Evolutionary conservation across 495 filamentous ascomycete species (phyloP).

Genomic region (Penicillium parvum): DNA sequence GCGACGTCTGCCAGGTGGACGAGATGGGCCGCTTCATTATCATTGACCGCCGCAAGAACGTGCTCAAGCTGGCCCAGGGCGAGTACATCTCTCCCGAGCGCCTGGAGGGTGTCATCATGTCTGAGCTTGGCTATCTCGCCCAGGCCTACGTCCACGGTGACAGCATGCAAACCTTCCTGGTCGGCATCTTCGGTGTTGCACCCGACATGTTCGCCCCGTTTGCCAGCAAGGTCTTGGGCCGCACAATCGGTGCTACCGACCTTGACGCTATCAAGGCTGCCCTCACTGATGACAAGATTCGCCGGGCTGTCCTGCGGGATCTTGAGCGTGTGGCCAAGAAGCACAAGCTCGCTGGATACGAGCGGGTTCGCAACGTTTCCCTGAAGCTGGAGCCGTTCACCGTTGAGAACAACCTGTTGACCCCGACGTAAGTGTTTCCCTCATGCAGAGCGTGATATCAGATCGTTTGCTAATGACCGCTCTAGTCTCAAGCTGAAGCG

Average conservation of each 20-base stretch:
- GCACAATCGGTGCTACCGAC: slow-evolving; percentile 58
- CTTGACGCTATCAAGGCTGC: slow-evolving; percentile 60
- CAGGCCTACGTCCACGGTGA: slow-evolving; percentile 92
- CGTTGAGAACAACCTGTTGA: slow-evolving; percentile 90
- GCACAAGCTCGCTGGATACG: slow-evolving; percentile 85
- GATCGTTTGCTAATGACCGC: slow-evolving; percentile 28
- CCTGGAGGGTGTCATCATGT: slow-evolving; percentile 89
- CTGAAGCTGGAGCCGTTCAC: slow-evolving; percentile 86
- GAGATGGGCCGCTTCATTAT: slow-evolving; percentile 82
- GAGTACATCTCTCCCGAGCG: slow-evolving; percentile 98
- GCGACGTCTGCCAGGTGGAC: slow-evolving; percentile 84
- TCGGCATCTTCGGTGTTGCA: slow-evolving; percentile 83
- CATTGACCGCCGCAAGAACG: slow-evolving; percentile 96
- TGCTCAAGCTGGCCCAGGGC: slow-evolving; percentile 94
- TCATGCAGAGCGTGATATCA: slow-evolving; percentile 3
- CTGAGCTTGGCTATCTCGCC: slow-evolving; percentile 68
- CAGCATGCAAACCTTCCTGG: slow-evolving; percentile 73
- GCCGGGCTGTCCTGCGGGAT: slow-evolving; percentile 69
- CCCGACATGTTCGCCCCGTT: slow-evolving; percentile 76
- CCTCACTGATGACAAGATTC: slow-evolving; percentile 61
- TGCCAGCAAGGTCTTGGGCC: slow-evolving; percentile 68
- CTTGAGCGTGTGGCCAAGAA: slow-evolving; percentile 76
- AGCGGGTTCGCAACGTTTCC: slow-evolving; percentile 70
- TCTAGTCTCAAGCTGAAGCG: slow-evolving; percentile 89
- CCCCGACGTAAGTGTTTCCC: slow-evolving; percentile 76